A percentile compares a stretch with the other conserved stretches of the same genome.
These are phyloP conservation scores for Amaranthus palmeri DNA, from an alignment of 148 eudicot genomes.

Conservation along the genomic window DNA sequence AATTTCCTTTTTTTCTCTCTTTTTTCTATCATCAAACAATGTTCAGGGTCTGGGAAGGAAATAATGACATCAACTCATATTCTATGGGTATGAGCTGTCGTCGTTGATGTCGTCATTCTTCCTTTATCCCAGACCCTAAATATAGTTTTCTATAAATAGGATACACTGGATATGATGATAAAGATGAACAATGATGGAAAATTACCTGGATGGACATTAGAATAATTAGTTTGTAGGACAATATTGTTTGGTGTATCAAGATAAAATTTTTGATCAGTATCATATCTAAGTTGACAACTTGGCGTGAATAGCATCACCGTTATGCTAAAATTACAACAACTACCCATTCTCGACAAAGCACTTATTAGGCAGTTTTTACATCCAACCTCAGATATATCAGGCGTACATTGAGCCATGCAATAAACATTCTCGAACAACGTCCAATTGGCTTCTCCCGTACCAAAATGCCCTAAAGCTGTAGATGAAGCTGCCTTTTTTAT, in stretches of 20 bases:
- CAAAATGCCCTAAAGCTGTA: background rate
- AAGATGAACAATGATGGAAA: no score
- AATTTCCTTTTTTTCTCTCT: no score
- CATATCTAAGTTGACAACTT: slow-evolving; percentile 14
- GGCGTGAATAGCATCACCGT: background rate
- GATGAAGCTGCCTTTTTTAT: background rate
- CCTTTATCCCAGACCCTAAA: no score
- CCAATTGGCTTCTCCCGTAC: background rate
- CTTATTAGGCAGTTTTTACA: slow-evolving; percentile 8
- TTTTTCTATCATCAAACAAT: no score
- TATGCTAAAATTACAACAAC: background rate
- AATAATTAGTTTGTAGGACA: no score
- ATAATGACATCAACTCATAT: no score
- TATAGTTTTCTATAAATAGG: no score
- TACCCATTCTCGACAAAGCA: background rate
- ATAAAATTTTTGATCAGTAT: background rate
- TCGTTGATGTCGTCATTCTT: no score
- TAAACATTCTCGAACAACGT: slow-evolving; percentile 2
- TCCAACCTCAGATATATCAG: background rate
- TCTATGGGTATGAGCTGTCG: no score
- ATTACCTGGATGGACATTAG: no score
- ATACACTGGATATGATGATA: no score
- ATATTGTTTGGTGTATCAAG: background rate
- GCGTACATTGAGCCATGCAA: slow-evolving; percentile 24
- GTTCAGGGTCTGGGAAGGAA: no score